A percentile compares a stretch with the other conserved stretches of the same genome.
Evolutionary conservation across 805 yeast species (phyloP).

Genomic region (Candida morakotiae): DNA sequence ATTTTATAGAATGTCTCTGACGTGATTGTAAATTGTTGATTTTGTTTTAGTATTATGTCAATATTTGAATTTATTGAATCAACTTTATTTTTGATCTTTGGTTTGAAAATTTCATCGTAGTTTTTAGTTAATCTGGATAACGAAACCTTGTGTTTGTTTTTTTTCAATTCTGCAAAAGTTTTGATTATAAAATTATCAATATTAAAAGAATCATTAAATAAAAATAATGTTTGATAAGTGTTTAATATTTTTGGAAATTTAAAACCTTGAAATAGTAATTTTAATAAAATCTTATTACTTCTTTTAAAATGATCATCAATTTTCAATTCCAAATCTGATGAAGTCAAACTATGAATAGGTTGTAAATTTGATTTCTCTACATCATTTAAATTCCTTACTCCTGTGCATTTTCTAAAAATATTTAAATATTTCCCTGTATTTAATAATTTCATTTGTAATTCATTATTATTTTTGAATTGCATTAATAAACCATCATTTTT

Average conservation of each 20-base stretch:
- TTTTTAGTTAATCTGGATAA: slow-evolving; percentile 22
- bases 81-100: slow-evolving; percentile 1
- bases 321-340: slow-evolving; percentile 47
- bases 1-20: slow-evolving; percentile 41
- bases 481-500: slow-evolving; percentile 71
- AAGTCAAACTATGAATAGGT: slow-evolving; percentile 27
- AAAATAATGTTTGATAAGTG: slow-evolving; percentile 53
- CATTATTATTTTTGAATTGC: slow-evolving; percentile 50
- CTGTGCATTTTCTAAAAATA: slow-evolving; percentile 59
- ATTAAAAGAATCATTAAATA: slow-evolving; percentile 48
- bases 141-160: slow-evolving; percentile 30
- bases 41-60: slow-evolving; percentile 9
- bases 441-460: slow-evolving; percentile 60
- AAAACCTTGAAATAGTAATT: slow-evolving; percentile 59
- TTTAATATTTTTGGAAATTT: slow-evolving; percentile 44
- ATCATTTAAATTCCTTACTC: slow-evolving; percentile 34
- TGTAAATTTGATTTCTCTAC: slow-evolving; percentile 21
- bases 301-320: slow-evolving; percentile 59
- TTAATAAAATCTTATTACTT: slow-evolving; percentile 61
- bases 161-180: slow-evolving; percentile 51
- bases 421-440: slow-evolving; percentile 83
- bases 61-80: slow-evolving; percentile 6
- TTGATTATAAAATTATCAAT: slow-evolving; percentile 51
- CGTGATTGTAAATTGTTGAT: slow-evolving; percentile 38
- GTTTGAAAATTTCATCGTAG: slow-evolving; percentile 16